Percentiles rank a stretch among this genome's conserved stretches.
These are phyloP conservation scores for Ceratocystis variospora DNA, from an alignment of 2,329 filamentous ascomycete genomes.

Conservation along the genomic window DNA sequence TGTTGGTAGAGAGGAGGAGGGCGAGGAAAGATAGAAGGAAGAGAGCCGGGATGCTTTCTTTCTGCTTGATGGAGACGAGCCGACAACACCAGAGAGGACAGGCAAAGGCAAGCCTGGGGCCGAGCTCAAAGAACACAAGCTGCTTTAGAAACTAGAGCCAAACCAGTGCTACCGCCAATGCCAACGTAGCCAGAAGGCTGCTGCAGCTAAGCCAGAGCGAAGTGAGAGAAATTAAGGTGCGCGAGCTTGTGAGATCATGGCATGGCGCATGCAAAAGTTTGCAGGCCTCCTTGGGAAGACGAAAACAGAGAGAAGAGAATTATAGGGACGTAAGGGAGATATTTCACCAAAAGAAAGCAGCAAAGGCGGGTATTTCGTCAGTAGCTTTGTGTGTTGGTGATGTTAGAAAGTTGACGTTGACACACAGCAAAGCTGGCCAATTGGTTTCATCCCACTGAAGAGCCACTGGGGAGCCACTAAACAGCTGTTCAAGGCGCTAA, in stretches of 20 bases:
- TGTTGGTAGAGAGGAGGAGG: background rate
- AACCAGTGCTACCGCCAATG: background rate
- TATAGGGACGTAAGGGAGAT: too few relatives aligned
- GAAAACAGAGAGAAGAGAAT: background rate
- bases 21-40: background rate
- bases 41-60: background rate
- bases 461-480: too few relatives aligned
- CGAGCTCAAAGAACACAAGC: background rate
- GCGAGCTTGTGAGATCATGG: background rate
- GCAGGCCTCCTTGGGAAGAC: background rate
- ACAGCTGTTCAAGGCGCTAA: background rate
- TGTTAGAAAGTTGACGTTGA: too few relatives aligned
- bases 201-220: background rate
- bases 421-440: too few relatives aligned
- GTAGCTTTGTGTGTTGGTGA: background rate
- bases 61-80: background rate
- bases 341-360: background rate
- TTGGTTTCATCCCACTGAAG: too few relatives aligned
- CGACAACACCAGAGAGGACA: background rate
- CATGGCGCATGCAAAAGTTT: background rate
- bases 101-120: background rate
- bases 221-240: background rate
- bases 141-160: background rate
- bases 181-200: slow-evolving; percentile 2
- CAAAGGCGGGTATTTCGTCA: background rate